Base-by-base conservation (phyloP, 257 asterid genomes). In the Salvia splendens region DNA sequence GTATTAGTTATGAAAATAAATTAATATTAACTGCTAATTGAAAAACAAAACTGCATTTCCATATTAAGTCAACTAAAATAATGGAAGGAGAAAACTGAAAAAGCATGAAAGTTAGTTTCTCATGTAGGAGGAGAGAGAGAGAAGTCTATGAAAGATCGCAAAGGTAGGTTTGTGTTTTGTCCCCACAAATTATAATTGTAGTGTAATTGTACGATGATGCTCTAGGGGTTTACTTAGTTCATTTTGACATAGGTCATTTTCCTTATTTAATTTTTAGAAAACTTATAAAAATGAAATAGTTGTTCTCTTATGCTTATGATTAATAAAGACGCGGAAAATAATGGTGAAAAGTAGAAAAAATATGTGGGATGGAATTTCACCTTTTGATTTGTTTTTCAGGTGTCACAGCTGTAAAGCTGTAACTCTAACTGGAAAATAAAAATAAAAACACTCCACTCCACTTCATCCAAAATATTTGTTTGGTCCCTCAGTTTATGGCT, bases 371-470 rank as follows among this genome's bases (percentile, higher is more conserved):
- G 49, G 24, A 71, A 28, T 67, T 50, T 60, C 2, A 76, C 74
- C 77, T 68, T 54, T 61, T 46, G 50, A 58, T 50, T 61, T 58
- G 41, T 69, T 17, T 49, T n/a, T 17, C 15, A 50, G 43, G 56
- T 15, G 46, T 15, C 58, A 80, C 86, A 85, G 90, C 92, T 88
- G 93, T 88, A 82, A 85, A 77, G 87, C 76, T 70, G 58, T 70
- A 68, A 69, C 30, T 24, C 3, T 24, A 24, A 70, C 80, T 71
- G 77, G 41, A 48, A 51, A 43, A 35, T 24, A 24, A 24, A 24
- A 24, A n/a, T n/a, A n/a, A n/a, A n/a, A n/a, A n/a, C n/a, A n/a
- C n/a, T n/a, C n/a, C 58, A 24, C 30, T 24, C 24, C 35, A 6
- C 10, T 47, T 60, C 67, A 36, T 54, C 62, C 77, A 62, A 70